phyloP scores from a whole-genome alignment of 2,329 filamentous ascomycete genomes.

The Sporothrix phasma region DNA sequence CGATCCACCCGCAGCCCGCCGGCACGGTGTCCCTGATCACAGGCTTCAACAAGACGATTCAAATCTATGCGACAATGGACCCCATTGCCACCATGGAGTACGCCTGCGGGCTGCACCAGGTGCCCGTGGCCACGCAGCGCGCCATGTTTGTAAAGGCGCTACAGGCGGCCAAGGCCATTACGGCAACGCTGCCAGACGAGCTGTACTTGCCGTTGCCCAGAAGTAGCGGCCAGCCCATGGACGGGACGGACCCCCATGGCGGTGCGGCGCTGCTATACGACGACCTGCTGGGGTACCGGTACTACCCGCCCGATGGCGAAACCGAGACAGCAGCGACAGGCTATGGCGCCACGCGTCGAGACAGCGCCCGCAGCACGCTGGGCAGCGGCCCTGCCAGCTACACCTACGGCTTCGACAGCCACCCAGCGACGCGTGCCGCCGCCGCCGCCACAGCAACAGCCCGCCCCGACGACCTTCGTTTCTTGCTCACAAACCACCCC shows the following conservation, averaged over 20 bases:
- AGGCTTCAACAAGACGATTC: conserved; percentile 71
- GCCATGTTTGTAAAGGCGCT: conserved; percentile 62
- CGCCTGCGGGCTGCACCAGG: conserved; percentile 66
- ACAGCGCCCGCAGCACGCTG: background rate
- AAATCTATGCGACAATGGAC: conserved; percentile 73
- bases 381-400: conserved; percentile 22
- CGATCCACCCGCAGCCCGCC: conserved; percentile 60
- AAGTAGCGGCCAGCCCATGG: background rate
- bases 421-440: background rate
- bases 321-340: background rate
- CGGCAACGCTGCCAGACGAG: conserved; percentile 58
- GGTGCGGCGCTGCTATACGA: conserved; percentile 27
- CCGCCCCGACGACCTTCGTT: conserved; percentile 41
- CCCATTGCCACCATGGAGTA: conserved; percentile 69
- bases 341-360: background rate
- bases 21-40: conserved; percentile 60
- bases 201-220: conserved; percentile 31
- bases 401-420: background rate
- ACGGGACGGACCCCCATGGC: conserved; percentile 22
- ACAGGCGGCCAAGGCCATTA: conserved; percentile 56
- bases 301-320: conserved; percentile 34
- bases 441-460: conserved; percentile 23
- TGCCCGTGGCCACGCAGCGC: conserved; percentile 72
- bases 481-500: conserved; percentile 39
- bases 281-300: conserved; percentile 39